Evolutionary conservation across 129 eudicot species (phyloP), one percentile per base, ranked within the genome.

Genomic region (Helichrysum umbraculigerum): DNA sequence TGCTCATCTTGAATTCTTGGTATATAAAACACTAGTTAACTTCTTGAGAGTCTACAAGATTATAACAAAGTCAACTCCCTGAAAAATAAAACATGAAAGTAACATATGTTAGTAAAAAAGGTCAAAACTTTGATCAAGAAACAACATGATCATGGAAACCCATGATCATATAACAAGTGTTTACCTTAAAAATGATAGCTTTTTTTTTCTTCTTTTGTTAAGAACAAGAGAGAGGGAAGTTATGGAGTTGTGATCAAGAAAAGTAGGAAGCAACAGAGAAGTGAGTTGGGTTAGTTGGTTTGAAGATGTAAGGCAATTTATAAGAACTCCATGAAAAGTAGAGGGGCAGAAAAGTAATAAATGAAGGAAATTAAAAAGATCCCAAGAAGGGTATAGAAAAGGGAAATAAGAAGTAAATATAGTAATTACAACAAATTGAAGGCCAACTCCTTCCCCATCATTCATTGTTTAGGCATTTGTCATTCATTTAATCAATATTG

Each of bases 381-480:
- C 78, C 76, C 85, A 89, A 79, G 82, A 62, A 52, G 81, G 76
- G 72, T 85, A 84, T 85, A 79, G 83, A 76, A 85, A 85, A 85
- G 78, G 90, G 87, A 77, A 83, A 83, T 69, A 70, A 78, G 82
- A 58, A 78, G 89, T 82, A 82, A 87, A 86, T 82, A 86, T 77
- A 21, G 79, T 83, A 83, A 85, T 87, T 81, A 85, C 63, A 75
- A 77, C 30, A 82, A 74, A 65, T 78, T 78, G 86, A 88, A 78
- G 79, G 77, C 72, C 78, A 83, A 82, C 81, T 29, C 72, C 63
- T 42, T 60, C 76, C 44, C 83, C 79, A 72, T 76, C 90, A 91
- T 88, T 91, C 85, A 87, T 80, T 91, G 87, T 87, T 82, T 79
- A 70, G 59, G 73, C 78, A 76, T 85, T 81, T 81, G 85, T 80